Conservation (phyloP, 192 early-diverging fungal species). For the Ambispora gerdemannii region DNA sequence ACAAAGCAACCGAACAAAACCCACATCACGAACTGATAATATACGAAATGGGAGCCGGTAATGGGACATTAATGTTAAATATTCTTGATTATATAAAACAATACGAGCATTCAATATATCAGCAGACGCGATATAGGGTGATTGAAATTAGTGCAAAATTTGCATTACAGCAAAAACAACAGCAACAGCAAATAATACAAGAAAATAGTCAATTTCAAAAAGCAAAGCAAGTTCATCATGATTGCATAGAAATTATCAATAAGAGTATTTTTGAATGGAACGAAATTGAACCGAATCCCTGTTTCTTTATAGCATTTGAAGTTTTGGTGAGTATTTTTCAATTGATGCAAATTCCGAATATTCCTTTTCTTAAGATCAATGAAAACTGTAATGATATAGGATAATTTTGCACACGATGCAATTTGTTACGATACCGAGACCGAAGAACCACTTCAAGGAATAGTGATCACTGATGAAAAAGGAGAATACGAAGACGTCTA, state of each 20-base stretch:
- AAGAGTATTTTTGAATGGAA: slow-evolving; percentile 92
- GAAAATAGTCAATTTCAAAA: neutral
- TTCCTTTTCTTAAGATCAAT: slow-evolving; percentile 8
- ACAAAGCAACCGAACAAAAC: slow-evolving; percentile 59
- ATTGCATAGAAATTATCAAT: slow-evolving; percentile 79
- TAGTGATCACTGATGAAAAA: slow-evolving; percentile 77
- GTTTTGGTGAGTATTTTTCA: slow-evolving; percentile 68
- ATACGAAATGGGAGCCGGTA: slow-evolving; percentile 96
- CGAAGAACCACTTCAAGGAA: slow-evolving; percentile 71
- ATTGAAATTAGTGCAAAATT: slow-evolving; percentile 90
- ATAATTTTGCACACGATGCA: slow-evolving; percentile 96
- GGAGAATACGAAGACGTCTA: slow-evolving; percentile 86
- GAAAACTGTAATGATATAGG: slow-evolving; percentile 44
- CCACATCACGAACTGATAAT: slow-evolving; percentile 71
- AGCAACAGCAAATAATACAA: slow-evolving; percentile 36
- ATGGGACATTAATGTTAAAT: slow-evolving; percentile 92
- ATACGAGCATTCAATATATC: slow-evolving; percentile 75
- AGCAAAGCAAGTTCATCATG: slow-evolving; percentile 39
- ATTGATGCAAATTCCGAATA: neutral
- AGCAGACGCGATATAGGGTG: slow-evolving; percentile 76
- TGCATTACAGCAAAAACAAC: slow-evolving; percentile 60
- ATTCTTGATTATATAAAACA: slow-evolving; percentile 85
- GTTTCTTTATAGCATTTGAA: slow-evolving; percentile 96
- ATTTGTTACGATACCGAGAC: slow-evolving; percentile 80
- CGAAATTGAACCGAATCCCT: slow-evolving; percentile 60